Conservation (phyloP, 805 yeast species). For the Candida ipomoeae region DNA sequence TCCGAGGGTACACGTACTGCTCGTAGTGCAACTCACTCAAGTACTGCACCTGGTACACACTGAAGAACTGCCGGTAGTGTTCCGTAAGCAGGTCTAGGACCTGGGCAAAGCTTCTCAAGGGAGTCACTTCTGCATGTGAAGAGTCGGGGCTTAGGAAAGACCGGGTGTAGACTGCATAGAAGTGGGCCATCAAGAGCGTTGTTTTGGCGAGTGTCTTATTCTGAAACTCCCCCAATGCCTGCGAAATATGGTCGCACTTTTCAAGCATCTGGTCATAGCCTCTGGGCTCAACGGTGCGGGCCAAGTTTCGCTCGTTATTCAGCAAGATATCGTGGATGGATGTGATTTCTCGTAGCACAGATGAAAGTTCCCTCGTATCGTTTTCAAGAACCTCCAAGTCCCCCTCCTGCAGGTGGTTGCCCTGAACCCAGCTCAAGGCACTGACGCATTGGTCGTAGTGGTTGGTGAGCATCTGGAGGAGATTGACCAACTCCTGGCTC, state of each 20-base stretch:
- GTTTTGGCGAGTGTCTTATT: constrained; percentile 24
- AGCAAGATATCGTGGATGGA: constrained; percentile 33
- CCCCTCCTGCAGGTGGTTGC: constrained; percentile 25
- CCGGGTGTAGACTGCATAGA: constrained; percentile 7
- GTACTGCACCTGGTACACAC: constrained; percentile 33
- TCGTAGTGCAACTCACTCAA: constrained; percentile 38
- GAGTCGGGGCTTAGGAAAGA: background rate
- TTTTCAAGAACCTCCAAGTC: constrained; percentile 44
- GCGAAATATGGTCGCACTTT: constrained; percentile 16
- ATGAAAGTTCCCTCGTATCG: constrained; percentile 55
- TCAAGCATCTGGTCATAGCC: constrained; percentile 7
- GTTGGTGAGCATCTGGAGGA: constrained; percentile 66
- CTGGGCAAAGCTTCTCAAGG: constrained; percentile 21
- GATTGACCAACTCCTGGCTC: constrained; percentile 67
- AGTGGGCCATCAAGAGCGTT: constrained; percentile 18
- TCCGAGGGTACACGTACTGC: constrained; percentile 35
- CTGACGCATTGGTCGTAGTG: constrained; percentile 77
- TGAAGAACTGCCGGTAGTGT: constrained; percentile 34
- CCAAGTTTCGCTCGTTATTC: constrained; percentile 25
- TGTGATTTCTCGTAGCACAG: constrained; percentile 39
- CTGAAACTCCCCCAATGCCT: constrained; percentile 21
- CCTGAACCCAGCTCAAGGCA: constrained; percentile 25
- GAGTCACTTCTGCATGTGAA: background rate
- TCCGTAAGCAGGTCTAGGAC: constrained; percentile 27
- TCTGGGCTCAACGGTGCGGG: background rate